Base-by-base conservation (phyloP, 2,329 filamentous ascomycete genomes). In the Trichoderma atroviride region DNA sequence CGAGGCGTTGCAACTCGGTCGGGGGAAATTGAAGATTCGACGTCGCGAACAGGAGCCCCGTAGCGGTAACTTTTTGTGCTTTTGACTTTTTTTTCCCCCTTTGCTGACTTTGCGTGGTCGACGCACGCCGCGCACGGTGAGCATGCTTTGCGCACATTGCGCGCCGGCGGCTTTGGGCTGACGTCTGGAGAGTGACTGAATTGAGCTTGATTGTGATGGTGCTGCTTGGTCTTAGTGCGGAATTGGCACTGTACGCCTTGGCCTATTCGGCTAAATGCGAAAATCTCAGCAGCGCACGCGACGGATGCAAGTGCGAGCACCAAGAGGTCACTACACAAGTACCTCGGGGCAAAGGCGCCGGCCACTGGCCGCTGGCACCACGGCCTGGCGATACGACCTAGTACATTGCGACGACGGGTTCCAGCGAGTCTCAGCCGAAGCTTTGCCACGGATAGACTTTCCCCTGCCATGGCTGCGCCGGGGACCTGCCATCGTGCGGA, bases 401-500 rank as follows among this genome's bases (percentile, higher is more conserved):
- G 40, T 43, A n/a, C 40, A 43, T 5, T 19, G 40, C 19, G 7
- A 9, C 40, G 14, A 19, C 37, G 40, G 37, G 40, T 43, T n/a
- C 40, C 40, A 43, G 40, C 53, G 7, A 29, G 53, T 33, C 27
- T 62, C 31, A 61, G 59, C 59, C 59, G 59, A 61, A 61, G 60
- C 60, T 63, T 63, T 63, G n/a, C 47, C 47, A 37, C 50, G 33
- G 52, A 65, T 43, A 19, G 29, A 22, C 27, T 57, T 55, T 57
- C 62, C 62, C 62, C 55, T 66, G 65, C 57, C 55, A 55, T 58
- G 29, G 29, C 63, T 62, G 63, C 53, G 64, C 68, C 47, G 64
- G 65, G 70, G 60, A 67, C 58, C 55, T 35, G 65, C 52, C 70
- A 68, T 64, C 61, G 70, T 72, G 69, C 62, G 69, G 62, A 69